Percentiles rank a stretch among this genome's conserved stretches.
Conservation (phyloP, 2,329 filamentous ascomycete genomes). For the Aureobasidium sp. region DNA sequence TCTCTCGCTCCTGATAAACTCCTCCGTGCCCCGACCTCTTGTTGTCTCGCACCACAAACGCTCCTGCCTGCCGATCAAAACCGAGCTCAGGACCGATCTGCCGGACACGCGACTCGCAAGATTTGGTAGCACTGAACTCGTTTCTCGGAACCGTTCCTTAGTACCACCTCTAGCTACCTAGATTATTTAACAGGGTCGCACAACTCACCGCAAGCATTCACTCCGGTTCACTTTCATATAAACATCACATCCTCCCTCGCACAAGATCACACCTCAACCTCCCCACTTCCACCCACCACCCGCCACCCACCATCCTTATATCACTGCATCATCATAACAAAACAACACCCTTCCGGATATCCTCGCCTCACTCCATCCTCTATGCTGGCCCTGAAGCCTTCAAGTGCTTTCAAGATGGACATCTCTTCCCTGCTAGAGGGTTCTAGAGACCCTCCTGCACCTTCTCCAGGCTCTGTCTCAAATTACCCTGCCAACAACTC, state of each 20-base stretch:
- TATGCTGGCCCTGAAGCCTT: slow-evolving; percentile 36
- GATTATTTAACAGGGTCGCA: slow-evolving; percentile 10
- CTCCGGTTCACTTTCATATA: background rate
- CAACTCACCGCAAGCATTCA: slow-evolving; percentile 11
- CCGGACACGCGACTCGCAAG: slow-evolving; percentile 12
- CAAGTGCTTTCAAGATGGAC: slow-evolving; percentile 72
- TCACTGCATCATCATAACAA: background rate
- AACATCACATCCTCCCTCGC: background rate
- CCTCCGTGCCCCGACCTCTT: slow-evolving; percentile 1
- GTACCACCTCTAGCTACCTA: slow-evolving; percentile 2
- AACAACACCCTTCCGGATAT: background rate
- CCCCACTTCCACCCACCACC: background rate
- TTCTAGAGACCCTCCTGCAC: slow-evolving; percentile 58
- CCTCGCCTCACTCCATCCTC: slow-evolving; percentile 12
- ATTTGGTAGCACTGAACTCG: slow-evolving; percentile 12
- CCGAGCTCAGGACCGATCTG: slow-evolving; percentile 7
- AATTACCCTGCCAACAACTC: slow-evolving; percentile 17
- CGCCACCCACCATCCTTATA: background rate
- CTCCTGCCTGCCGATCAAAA: slow-evolving; percentile 2
- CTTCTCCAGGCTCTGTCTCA: slow-evolving; percentile 41
- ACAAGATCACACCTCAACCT: background rate
- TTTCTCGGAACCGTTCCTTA: slow-evolving; percentile 10
- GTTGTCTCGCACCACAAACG: slow-evolving; percentile 11
- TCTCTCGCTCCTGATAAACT: slow-evolving; percentile 2
- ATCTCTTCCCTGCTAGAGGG: slow-evolving; percentile 78